phyloP scores from a whole-genome alignment of 306 rosid species.

The Rubus idaeus region DNA sequence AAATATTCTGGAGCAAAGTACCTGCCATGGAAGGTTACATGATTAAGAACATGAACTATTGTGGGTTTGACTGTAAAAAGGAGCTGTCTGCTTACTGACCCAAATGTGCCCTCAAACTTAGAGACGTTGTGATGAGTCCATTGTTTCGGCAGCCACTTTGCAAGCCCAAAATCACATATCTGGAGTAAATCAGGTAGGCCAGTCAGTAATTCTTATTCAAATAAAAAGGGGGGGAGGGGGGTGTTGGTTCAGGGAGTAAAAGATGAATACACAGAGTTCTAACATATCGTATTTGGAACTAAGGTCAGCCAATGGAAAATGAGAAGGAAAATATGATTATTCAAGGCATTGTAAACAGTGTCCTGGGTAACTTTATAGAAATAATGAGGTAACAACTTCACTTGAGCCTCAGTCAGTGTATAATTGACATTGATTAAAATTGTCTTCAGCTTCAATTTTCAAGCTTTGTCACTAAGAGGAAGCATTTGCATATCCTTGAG shows the following conservation, averaged over 20 bases:
- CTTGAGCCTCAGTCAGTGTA: background rate
- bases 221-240: background rate
- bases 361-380: background rate
- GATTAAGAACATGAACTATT: slow-evolving; percentile 6
- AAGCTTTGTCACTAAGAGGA: background rate
- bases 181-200: slow-evolving; percentile 28
- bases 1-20: slow-evolving; percentile 89
- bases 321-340: background rate
- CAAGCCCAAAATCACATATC: slow-evolving; percentile 96
- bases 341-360: background rate
- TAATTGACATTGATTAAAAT: background rate
- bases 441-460: background rate
- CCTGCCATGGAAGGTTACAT: slow-evolving; percentile 39
- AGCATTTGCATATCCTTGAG: background rate
- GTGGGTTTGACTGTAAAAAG: background rate
- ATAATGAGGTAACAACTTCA: background rate
- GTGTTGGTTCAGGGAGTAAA: too few species aligned
- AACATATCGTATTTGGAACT: background rate
- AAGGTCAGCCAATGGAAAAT: background rate
- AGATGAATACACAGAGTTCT: background rate
- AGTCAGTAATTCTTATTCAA: slow-evolving; percentile 13
- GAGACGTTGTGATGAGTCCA: slow-evolving; percentile 61
- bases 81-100: slow-evolving; percentile 39
- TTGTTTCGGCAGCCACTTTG: slow-evolving; percentile 80
- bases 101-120: slow-evolving; percentile 87